Evolutionary conservation across 306 rosid species (phyloP), one percentile per base, ranked within the genome.

Genomic region (Corylus heterophylla): DNA sequence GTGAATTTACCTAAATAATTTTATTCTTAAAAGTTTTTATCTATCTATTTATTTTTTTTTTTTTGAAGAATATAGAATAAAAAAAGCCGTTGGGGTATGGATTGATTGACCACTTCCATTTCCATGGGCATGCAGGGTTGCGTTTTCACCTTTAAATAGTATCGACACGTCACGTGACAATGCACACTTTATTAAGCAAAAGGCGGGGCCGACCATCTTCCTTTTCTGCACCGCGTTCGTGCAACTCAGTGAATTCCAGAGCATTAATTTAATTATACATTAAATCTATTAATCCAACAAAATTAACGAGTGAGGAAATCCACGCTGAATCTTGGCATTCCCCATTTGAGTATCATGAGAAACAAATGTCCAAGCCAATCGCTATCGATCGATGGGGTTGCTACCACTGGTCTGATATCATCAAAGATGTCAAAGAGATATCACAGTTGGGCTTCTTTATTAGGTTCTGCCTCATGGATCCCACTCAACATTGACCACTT

Each of bases 121-220:
- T 42, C 45, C 45, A 42, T 42, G 45, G 45, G 8, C n/a, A n/a
- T n/a, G n/a, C 8, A 5, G 8, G 7, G 45, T 42, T 42, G 25
- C 0, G 8, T 25, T 74, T 16, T 42, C 5, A 31, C 55, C 62
- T 13, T 25, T 47, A 8, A 31, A 22, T 22, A 22, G 22, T 11
- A 54, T 31, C 68, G 47, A 80, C 84, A 18, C 4, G 9, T 72
- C 64, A 77, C 39, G 18, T 22, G 79, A 56, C 44, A 4, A 31
- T 10, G 17, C 76, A 45, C 37, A 7, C 18, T n/a, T 22, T 29
- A 55, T 61, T 44, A 9, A 7, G 69, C 56, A n/a, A 75, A 72
- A 27, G 70, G 45, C 3, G 35, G 68, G 85, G 42, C 75, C 75
- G 49, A 72, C 70, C 54, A 81, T 69, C 54, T 74, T 49, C 44